Evolutionary conservation across 1,284 basidiomycete species (phyloP).

Genomic region (Naganishia albida): DNA sequence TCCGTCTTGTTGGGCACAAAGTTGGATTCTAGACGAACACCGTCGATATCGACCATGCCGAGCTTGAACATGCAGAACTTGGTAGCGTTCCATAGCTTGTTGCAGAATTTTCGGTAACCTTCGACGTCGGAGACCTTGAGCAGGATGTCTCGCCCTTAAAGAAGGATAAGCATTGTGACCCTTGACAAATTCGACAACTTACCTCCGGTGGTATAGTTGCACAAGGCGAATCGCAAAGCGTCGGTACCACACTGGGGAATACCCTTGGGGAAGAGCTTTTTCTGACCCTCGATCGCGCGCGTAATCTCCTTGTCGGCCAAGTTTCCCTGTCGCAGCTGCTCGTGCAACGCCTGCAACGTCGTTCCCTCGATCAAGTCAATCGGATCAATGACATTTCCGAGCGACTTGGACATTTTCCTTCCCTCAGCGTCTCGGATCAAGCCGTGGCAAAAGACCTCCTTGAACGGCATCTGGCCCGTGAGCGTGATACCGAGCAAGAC

Average conservation of each 20-base stretch:
- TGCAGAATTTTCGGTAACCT: constrained; percentile 99
- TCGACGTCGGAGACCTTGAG: constrained; percentile 96
- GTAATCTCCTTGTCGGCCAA: constrained; percentile 89
- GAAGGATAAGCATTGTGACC: background rate
- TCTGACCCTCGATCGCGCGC: constrained; percentile 92
- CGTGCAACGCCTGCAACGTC: constrained; percentile 77
- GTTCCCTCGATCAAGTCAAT: constrained; percentile 92
- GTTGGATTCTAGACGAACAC: constrained; percentile 55
- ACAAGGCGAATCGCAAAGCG: constrained; percentile 90
- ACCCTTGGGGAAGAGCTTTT: constrained; percentile 98
- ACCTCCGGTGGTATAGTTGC: constrained; percentile 86
- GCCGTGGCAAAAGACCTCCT: constrained; percentile 97
- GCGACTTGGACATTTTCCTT: constrained; percentile 97
- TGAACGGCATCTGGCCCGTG: constrained; percentile 90
- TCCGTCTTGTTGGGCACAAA: constrained; percentile 73
- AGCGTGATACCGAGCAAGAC: constrained; percentile 88
- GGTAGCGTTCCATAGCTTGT: constrained; percentile 99
- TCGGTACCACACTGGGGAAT: constrained; percentile 99
- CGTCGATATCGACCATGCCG: constrained; percentile 59
- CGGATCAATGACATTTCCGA: constrained; percentile 98
- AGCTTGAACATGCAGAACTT: constrained; percentile 97
- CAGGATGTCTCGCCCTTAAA: constrained; percentile 84
- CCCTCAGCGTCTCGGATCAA: constrained; percentile 99
- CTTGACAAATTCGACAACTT: constrained; percentile 36
- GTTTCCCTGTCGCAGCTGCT: constrained; percentile 87